These are phyloP conservation scores for Geranium incanum DNA, from an alignment of 441 rosid genomes.

Conservation along the genomic window DNA sequence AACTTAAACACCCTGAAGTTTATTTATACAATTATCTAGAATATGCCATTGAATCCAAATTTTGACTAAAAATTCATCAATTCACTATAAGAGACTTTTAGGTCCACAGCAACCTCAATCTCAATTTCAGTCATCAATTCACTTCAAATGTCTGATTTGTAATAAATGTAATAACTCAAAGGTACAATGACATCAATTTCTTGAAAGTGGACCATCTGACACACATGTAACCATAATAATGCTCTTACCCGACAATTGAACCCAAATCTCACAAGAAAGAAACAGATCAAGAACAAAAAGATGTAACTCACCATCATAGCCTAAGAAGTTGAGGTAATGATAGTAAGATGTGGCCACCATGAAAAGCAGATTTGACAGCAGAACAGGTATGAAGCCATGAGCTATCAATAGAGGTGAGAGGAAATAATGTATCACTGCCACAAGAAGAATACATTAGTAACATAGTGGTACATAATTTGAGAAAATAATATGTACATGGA, in stretches of 20 bases:
- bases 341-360: conserved; percentile 86
- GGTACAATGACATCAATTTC: not conserved
- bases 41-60: not conserved
- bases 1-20: not conserved
- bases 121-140: too few relatives aligned
- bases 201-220: not conserved
- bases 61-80: not conserved
- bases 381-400: conserved; percentile 71
- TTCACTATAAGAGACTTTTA: too few relatives aligned
- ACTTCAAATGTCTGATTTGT: too few relatives aligned
- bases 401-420: conserved; percentile 75
- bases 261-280: not conserved
- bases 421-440: conserved; percentile 82
- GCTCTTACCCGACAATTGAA: not conserved
- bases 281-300: not conserved
- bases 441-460: conserved; percentile 20
- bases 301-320: conserved; percentile 71
- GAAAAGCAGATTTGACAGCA: conserved; percentile 84
- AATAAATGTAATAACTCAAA: not conserved
- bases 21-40: not conserved
- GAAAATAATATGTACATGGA: not conserved
- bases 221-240: not conserved
- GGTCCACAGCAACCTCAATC: too few relatives aligned
- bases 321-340: conserved; percentile 94
- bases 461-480: conserved; percentile 11